phyloP scores from a whole-genome alignment of 2,329 filamentous ascomycete genomes.

The Cryphonectria carpinicola region DNA sequence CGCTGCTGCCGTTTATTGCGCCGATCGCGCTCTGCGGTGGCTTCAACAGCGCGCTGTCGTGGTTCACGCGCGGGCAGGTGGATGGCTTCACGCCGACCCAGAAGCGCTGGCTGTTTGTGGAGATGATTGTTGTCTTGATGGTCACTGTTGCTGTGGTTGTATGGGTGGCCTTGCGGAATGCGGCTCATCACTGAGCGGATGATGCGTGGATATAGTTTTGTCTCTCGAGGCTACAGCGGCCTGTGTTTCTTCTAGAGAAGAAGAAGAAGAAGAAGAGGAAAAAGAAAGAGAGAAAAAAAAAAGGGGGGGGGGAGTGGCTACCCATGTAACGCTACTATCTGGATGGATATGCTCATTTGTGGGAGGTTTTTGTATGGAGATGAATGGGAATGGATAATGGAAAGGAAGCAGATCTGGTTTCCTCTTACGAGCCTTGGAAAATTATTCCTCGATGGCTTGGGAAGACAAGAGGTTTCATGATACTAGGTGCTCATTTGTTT shows the following conservation, averaged over 20 bases:
- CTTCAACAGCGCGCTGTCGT: constrained; percentile 51
- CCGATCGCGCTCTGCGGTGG: constrained; percentile 48
- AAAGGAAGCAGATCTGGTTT: neutral
- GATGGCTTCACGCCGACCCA: constrained; percentile 44
- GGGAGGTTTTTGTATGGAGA: neutral
- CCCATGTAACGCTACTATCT: neutral
- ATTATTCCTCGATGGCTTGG: neutral
- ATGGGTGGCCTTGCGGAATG: constrained; percentile 30
- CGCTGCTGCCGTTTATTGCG: constrained; percentile 53
- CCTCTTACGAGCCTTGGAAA: neutral
- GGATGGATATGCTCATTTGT: neutral
- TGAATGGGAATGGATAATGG: neutral
- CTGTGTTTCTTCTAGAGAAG: too few species aligned
- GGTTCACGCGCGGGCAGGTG: constrained; percentile 53
- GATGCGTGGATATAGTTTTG: neutral
- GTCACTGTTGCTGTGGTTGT: constrained; percentile 28
- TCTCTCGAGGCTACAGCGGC: neutral
- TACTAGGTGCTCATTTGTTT: neutral
- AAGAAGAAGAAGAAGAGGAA: neutral
- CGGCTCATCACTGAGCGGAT: neutral
- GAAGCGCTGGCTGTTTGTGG: constrained; percentile 40
- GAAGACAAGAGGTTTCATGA: neutral
- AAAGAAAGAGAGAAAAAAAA: too few species aligned
- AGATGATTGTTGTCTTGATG: constrained; percentile 36
- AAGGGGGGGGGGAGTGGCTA: neutral